Evolutionary conservation across 228 moss, liverwort and hornwort species (phyloP), one percentile per base, ranked within the genome.

Genomic region (Sphagnum magellanicum): DNA sequence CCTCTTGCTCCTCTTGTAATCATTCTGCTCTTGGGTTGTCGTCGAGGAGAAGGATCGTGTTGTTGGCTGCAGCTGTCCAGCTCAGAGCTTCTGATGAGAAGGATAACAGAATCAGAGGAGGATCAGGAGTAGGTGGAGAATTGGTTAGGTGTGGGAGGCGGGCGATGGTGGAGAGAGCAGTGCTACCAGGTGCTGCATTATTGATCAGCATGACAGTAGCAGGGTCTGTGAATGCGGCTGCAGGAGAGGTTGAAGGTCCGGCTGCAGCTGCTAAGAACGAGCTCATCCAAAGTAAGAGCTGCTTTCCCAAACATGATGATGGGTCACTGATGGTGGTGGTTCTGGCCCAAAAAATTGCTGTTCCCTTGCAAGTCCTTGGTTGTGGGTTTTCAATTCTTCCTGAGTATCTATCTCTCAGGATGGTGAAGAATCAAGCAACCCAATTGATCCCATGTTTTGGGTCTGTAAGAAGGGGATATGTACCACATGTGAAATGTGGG

Each of bases 211-310:
- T 78, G 68, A 74, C 70, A 68, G 66, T 60, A 48, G 67, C 62
- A 50, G 63, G 47, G 32, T 32, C 32, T 32, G 81, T 79, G 52
- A 72, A 69, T 64, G 82, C 84, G 64, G 83, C 73, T 63, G 49
- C 68, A 48, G 75, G 78, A 60, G 76, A 68, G 60, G 65, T 76
- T 17, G 81, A 80, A 73, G 79, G 79, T 64, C 75, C 83, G 50
- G 83, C 77, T 49, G 79, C 87, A 59, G 75, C 78, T 66, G 81
- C 89, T 3, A 49, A 68, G 5, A 91, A 86, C 77, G 83, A 83
- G 16, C 67, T 88, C 4, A 86, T 91, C 16, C 60, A 73, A 49
- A 72, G 79, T 79, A 70, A 16, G 69, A 49, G 50, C 49, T 65
- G 6, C 14, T 65, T 6, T 57, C 13, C 48, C 63, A 32, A 32